These are phyloP conservation scores for Psilocybe cubensis DNA, from an alignment of 768 basidiomycete genomes.

Conservation along the genomic window DNA sequence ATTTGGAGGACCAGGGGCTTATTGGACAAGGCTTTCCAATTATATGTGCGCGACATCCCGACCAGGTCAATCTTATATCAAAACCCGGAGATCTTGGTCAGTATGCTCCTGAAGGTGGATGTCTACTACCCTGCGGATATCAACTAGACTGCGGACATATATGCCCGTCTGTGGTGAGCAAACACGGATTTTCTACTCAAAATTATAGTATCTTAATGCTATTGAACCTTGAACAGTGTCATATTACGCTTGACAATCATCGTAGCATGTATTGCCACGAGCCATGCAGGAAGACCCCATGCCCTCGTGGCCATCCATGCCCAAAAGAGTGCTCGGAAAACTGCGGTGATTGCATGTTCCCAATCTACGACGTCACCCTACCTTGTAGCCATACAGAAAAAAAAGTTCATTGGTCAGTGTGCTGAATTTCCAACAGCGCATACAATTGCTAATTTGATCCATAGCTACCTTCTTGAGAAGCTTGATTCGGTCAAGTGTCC, in stretches of 20 bases:
- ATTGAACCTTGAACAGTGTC: conserved; percentile 45
- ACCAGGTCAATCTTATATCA: conserved; percentile 42
- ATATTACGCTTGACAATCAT: conserved; percentile 64
- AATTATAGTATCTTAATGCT: neutral
- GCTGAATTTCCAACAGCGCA: neutral
- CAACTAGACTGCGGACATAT: conserved; percentile 65
- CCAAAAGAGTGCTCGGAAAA: conserved; percentile 47
- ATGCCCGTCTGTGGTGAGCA: conserved; percentile 60
- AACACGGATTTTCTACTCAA: too few relatives aligned
- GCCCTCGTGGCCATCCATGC: conserved; percentile 63
- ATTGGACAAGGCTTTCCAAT: conserved; percentile 60
- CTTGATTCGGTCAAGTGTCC: conserved; percentile 49
- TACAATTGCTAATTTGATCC: neutral
- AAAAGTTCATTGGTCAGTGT: conserved; percentile 54
- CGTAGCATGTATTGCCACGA: conserved; percentile 48
- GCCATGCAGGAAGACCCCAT: conserved; percentile 50
- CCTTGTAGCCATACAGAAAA: conserved; percentile 60
- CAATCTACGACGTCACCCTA: conserved; percentile 45
- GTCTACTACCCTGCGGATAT: conserved; percentile 56
- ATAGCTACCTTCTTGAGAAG: conserved; percentile 49
- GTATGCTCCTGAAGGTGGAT: conserved; percentile 69
- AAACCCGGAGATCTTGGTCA: conserved; percentile 53
- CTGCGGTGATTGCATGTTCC: conserved; percentile 59
- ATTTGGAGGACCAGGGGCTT: conserved; percentile 49
- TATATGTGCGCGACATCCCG: conserved; percentile 59